A percentile compares a stretch with the other conserved stretches of the same genome.
Evolutionary conservation across 495 filamentous ascomycete species (phyloP).

Genomic region (Sporormia fimetaria): DNA sequence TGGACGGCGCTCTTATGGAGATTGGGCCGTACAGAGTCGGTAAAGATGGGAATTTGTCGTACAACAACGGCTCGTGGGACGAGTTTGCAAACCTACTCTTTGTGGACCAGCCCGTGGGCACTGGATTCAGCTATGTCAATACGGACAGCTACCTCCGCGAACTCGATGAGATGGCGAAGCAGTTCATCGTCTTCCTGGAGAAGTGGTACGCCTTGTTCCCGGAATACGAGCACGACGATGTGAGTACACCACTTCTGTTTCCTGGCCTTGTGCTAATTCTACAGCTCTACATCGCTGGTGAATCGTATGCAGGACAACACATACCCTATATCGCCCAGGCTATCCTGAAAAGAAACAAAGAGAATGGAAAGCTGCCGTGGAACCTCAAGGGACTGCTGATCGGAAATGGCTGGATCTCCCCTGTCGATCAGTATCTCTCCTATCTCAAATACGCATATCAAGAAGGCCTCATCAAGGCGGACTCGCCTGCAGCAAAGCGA

Average conservation of each 20-base stretch:
- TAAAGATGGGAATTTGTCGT: conserved; percentile 58
- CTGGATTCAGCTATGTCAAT: conserved; percentile 90
- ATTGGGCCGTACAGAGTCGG: conserved; percentile 85
- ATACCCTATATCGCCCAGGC: conserved; percentile 90
- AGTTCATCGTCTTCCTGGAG: conserved; percentile 79
- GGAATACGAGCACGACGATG: conserved; percentile 86
- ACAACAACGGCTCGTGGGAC: conserved; percentile 89
- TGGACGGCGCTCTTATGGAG: conserved; percentile 97
- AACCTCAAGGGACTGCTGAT: conserved; percentile 81
- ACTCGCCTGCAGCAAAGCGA: conserved; percentile 48
- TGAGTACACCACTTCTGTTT: conserved; percentile 39
- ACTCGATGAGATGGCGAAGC: conserved; percentile 74
- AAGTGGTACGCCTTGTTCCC: conserved; percentile 86
- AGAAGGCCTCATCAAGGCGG: conserved; percentile 56
- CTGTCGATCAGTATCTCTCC: conserved; percentile 77
- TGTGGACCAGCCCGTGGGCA: conserved; percentile 92
- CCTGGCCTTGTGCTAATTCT: conserved; percentile 1
- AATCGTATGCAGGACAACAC: conserved; percentile 94
- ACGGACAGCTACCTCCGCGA: conserved; percentile 76
- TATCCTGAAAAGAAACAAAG: conserved; percentile 72
- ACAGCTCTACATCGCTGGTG: conserved; percentile 84
- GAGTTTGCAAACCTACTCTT: conserved; percentile 96
- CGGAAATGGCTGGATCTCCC: conserved; percentile 95
- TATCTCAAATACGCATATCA: conserved; percentile 72
- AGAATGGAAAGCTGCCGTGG: conserved; percentile 46